phyloP scores from a whole-genome alignment of 495 filamentous ascomycete species.

The Margaritispora aquatica region DNA sequence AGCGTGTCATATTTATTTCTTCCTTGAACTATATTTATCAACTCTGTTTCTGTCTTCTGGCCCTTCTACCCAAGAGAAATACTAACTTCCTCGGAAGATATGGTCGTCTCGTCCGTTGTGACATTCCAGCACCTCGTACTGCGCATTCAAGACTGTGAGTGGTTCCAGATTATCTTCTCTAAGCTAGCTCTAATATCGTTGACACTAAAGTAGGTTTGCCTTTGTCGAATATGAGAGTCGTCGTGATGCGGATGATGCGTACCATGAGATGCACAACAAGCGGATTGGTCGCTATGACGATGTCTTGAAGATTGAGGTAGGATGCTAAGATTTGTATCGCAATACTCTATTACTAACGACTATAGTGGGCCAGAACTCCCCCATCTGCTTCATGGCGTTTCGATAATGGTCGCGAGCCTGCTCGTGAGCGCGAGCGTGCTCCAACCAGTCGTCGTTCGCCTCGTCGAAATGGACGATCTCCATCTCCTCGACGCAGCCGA shows the following conservation, averaged over 20 bases:
- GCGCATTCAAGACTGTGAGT: slow-evolving; percentile 92
- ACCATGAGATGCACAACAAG: slow-evolving; percentile 99
- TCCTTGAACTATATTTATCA: slow-evolving; percentile 7
- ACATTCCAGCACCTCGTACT: slow-evolving; percentile 93
- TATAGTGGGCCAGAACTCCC: slow-evolving; percentile 94
- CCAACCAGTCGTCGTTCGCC: slow-evolving; percentile 61
- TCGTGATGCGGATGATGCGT: slow-evolving; percentile 98
- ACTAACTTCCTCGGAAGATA: slow-evolving; percentile 55
- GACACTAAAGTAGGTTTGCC: slow-evolving; percentile 65
- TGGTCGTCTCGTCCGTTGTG: slow-evolving; percentile 96
- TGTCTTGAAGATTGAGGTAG: slow-evolving; percentile 93
- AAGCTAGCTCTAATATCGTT: slow-evolving; percentile 24
- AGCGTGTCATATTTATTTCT: slow-evolving; percentile 6
- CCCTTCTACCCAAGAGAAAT: slow-evolving; percentile 1
- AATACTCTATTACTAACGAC: no score
- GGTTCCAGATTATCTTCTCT: slow-evolving; percentile 17
- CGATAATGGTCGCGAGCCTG: slow-evolving; percentile 79
- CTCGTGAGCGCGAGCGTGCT: slow-evolving; percentile 64
- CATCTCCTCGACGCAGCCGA: slow-evolving; percentile 59
- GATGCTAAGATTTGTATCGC: no score
- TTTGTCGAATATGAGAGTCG: slow-evolving; percentile 99
- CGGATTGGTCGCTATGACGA: slow-evolving; percentile 88
- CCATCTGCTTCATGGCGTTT: slow-evolving; percentile 98
- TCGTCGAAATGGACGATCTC: slow-evolving; percentile 68
- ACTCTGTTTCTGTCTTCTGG: slow-evolving; percentile 12